A percentile compares a stretch with the other conserved stretches of the same genome.
Conservation (phyloP, 441 rosid genomes). For the Gossypium laxum region DNA sequence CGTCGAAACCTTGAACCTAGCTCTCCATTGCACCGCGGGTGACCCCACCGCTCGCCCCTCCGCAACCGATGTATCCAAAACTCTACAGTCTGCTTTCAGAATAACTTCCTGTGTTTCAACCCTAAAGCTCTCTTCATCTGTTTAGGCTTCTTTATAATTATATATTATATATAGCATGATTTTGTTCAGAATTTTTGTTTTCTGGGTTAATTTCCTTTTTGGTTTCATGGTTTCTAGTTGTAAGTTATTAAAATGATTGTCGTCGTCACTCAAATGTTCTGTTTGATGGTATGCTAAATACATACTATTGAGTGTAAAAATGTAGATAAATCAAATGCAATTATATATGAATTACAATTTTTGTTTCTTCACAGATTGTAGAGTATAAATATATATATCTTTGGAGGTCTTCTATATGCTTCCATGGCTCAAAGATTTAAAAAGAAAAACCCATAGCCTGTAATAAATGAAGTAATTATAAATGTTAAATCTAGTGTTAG, state of each 20-base stretch:
- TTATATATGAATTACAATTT: slow-evolving; percentile 24
- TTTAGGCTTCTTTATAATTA: slow-evolving; percentile 18
- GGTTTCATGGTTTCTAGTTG: not conserved
- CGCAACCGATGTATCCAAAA: slow-evolving; percentile 35
- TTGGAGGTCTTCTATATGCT: not conserved
- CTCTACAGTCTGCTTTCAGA: slow-evolving; percentile 35
- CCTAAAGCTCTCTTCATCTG: slow-evolving; percentile 29
- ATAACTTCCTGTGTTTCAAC: slow-evolving; percentile 30
- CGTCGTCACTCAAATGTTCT: slow-evolving; percentile 30
- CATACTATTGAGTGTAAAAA: slow-evolving; percentile 39
- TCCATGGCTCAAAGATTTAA: not conserved
- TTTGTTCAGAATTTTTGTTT: slow-evolving; percentile 12
- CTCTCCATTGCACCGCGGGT: slow-evolving; percentile 53
- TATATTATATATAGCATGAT: slow-evolving; percentile 9
- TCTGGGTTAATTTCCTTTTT: not conserved
- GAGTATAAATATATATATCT: not conserved
- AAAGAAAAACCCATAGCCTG: not conserved
- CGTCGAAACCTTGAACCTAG: slow-evolving; percentile 54
- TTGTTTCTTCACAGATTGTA: not conserved
- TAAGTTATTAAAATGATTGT: slow-evolving; percentile 21
- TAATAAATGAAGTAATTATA: no score
- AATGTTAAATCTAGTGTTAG: no score
- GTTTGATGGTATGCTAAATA: slow-evolving; percentile 37
- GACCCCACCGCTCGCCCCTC: slow-evolving; percentile 61
- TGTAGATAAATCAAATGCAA: slow-evolving; percentile 33